Evolutionary conservation across 441 rosid genomes (phyloP), one percentile per base, ranked within the genome.

Genomic region (Populus hybrid): DNA sequence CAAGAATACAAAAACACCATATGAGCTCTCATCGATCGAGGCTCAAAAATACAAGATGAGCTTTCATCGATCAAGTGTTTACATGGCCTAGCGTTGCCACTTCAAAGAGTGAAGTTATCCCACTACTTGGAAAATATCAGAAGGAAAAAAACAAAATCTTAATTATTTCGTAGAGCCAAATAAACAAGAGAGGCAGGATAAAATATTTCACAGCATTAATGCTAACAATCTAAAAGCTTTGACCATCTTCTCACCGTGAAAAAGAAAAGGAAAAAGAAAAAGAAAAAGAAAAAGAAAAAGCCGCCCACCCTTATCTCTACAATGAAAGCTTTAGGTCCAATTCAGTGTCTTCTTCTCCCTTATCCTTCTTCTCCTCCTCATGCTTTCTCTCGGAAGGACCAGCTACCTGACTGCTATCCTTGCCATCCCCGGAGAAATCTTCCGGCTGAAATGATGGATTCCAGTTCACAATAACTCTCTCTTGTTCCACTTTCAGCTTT

Each of bases 251-350:
- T 53, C 66, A 18, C n/a, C 5, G 18, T 72, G 75, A 40, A 28
- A 73, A 36, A 36, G 10, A 36, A 35, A 35, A 35, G 36, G 36
- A 7, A 8, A 36, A 36, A 8, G 40, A 36, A 34, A 1, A 9
- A n/a, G 36, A 4, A 10, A 21, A 21, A 3, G 36, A 4, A 10
- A 21, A 21, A 3, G 24, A 1, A 28, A 5, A 8, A 7, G 23
- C 5, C 18, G 7, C 20, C 9, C 0, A 18, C 23, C 32, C 42
- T 40, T 2, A 10, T 40, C 46, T 66, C 81, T 90, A 90, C 81
- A 90, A 81, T 70, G 93, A 90, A 79, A 92, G 97, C 30, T 88
- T 90, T n/a, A 90, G 82, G 79, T 90, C 94, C 75, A 90, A 76
- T 32, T 69, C 84, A 36, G 66, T 20, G 26, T 64, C 67, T 67